phyloP scores from a whole-genome alignment of 2,329 filamentous ascomycete species.

The Aspergillus sclerotialis region DNA sequence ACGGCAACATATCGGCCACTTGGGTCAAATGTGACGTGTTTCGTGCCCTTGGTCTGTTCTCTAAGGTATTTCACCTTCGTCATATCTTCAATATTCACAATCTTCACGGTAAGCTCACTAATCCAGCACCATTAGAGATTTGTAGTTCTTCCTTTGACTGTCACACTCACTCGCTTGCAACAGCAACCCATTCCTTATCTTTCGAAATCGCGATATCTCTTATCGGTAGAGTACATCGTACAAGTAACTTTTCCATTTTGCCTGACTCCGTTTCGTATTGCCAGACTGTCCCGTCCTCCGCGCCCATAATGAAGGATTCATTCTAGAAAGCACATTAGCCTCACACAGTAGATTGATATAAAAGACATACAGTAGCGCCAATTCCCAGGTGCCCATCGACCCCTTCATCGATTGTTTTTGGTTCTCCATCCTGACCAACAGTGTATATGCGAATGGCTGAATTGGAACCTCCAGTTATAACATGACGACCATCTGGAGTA shows the following conservation, averaged over 20 bases:
- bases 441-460: slow-evolving; percentile 90
- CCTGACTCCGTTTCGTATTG: slow-evolving; percentile 71
- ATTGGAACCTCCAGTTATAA: slow-evolving; percentile 89
- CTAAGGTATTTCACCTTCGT: slow-evolving; percentile 68
- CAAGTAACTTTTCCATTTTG: slow-evolving; percentile 70
- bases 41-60: slow-evolving; percentile 80
- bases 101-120: slow-evolving; percentile 77
- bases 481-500: slow-evolving; percentile 75
- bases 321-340: slow-evolving; percentile 41
- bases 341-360: neutral
- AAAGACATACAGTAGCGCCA: slow-evolving; percentile 54
- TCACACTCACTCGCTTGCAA: slow-evolving; percentile 73
- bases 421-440: slow-evolving; percentile 86
- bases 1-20: slow-evolving; percentile 68
- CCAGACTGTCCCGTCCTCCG: slow-evolving; percentile 93
- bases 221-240: slow-evolving; percentile 77
- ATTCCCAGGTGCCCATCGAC: slow-evolving; percentile 79
- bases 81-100: slow-evolving; percentile 77
- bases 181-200: slow-evolving; percentile 80
- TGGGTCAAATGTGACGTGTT: slow-evolving; percentile 83
- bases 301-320: slow-evolving; percentile 79
- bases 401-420: slow-evolving; percentile 83
- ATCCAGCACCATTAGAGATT: slow-evolving; percentile 13
- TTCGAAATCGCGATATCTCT: slow-evolving; percentile 77
- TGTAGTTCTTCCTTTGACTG: neutral